Base-by-base conservation (phyloP, 305 asterid genomes). In the Striga hermonthica region DNA sequence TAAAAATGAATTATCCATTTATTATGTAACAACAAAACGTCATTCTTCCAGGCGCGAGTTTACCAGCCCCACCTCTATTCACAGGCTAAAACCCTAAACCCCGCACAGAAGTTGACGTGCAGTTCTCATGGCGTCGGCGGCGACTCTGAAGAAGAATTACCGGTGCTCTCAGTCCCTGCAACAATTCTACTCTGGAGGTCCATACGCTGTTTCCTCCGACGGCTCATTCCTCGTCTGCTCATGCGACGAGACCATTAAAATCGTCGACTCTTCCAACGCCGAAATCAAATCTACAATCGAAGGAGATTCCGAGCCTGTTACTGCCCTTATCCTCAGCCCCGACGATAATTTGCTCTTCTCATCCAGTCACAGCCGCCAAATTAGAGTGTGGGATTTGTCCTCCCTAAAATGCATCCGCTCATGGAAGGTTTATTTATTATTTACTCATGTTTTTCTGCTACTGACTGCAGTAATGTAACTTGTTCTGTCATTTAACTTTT, bases 121-220 rank as follows among this genome's bases (percentile, higher is more conserved):
- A 12, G 43, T 56, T 43, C 44, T 14, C 40, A 82, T 82, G 88
- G 78, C 87, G 61, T 82, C 82, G 72, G 53, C 84, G 65, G 39
- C 80, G 56, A 40, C 87, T 4, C 64, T 83, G 78, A 93, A 94
- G 88, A 87, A 78, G 76, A 94, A 80, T 72, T 94, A 86, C 78
- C 74, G 80, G 38, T 75, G 84, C 79, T 71, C 59, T 39, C 90
- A 80, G 48, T 94, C 99, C 3, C 83, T 94, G 31, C 86, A 77
- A 62, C 97, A 94, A 48, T 90, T 94, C 81, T 94, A 90, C 80
- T 67, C 92, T 5, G 99, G 97, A 0, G 97, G 99, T 0, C 93
- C 97, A 0, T 94, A 72, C 65, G 86, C 86, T 0, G 88, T 94
- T 34, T 79, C 96, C 0, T 82, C 95, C 4, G 98, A 94, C 80